A percentile compares a stretch with the other conserved stretches of the same genome.
Evolutionary conservation across 306 rosid species (phyloP).

Genomic region (Ormosia emarginata): DNA sequence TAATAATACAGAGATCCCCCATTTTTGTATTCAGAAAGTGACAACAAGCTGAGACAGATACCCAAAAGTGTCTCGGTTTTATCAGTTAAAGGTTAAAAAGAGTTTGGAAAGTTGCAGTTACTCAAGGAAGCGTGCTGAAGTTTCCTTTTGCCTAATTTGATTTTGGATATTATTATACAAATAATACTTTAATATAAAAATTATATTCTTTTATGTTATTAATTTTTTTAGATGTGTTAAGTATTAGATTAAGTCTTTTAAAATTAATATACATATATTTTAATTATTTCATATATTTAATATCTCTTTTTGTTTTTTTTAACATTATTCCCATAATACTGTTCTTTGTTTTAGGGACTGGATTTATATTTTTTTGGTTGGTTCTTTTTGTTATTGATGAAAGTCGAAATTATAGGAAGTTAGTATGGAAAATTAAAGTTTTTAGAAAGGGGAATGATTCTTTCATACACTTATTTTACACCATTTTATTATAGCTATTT

Average conservation of each 20-base stretch:
- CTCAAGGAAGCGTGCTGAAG: conserved; percentile 7
- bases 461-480: no score
- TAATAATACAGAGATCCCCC: background rate
- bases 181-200: background rate
- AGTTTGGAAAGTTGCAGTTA: background rate
- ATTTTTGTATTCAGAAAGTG: conserved; percentile 22
- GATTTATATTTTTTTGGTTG: no score
- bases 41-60: conserved; percentile 15
- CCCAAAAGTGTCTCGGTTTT: conserved; percentile 26
- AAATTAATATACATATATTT: no score
- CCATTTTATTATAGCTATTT: no score
- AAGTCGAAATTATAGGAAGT: no score
- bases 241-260: background rate
- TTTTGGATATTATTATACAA: conserved; percentile 11
- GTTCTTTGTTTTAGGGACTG: no score
- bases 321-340: no score
- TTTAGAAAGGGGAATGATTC: no score
- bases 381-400: no score
- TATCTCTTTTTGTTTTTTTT: background rate
- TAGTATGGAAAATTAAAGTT: no score
- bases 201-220: background rate
- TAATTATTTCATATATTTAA: background rate
- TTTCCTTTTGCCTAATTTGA: conserved; percentile 3
- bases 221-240: background rate
- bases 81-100: background rate